phyloP scores from a whole-genome alignment of 2,329 filamentous ascomycete genomes.

The Tolypocladium paradoxum region DNA sequence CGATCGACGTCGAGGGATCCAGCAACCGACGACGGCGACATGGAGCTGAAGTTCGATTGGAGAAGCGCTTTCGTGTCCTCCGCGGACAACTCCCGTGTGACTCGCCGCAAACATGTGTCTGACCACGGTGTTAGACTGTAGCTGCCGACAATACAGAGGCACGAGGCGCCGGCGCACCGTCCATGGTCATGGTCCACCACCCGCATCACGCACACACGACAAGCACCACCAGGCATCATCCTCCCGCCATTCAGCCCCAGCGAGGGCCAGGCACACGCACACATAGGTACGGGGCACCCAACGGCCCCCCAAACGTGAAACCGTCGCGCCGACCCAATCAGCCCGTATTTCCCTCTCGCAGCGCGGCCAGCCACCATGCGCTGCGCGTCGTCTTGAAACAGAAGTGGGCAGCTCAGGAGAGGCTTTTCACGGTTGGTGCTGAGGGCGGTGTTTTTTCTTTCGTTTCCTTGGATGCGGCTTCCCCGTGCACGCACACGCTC shows the following conservation, averaged over 20 bases:
- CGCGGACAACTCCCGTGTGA: too few species aligned
- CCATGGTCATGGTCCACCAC: background rate
- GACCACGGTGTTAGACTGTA: too few species aligned
- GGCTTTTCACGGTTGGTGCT: background rate
- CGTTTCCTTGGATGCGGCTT: background rate
- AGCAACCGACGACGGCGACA: background rate
- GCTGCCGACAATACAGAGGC: too few species aligned
- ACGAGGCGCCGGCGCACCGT: background rate
- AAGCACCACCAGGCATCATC: background rate
- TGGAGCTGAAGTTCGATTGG: too few species aligned
- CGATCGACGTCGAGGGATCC: background rate
- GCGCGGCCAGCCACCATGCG: background rate
- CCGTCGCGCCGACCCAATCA: background rate
- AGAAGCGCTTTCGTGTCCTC: too few species aligned
- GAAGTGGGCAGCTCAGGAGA: background rate
- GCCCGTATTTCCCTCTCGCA: background rate
- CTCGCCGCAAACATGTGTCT: too few species aligned
- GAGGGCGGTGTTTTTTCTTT: background rate
- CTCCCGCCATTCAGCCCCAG: background rate
- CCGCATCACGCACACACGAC: background rate
- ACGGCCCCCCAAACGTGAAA: background rate
- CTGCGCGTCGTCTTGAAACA: background rate
- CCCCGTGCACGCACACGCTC: too few species aligned
- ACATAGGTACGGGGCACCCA: too few species aligned
- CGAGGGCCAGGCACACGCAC: background rate